Percentiles rank a stretch among this genome's conserved stretches.
These are phyloP conservation scores for Bisporella sp. DNA, from an alignment of 2,329 filamentous ascomycete genomes.

Conservation along the genomic window DNA sequence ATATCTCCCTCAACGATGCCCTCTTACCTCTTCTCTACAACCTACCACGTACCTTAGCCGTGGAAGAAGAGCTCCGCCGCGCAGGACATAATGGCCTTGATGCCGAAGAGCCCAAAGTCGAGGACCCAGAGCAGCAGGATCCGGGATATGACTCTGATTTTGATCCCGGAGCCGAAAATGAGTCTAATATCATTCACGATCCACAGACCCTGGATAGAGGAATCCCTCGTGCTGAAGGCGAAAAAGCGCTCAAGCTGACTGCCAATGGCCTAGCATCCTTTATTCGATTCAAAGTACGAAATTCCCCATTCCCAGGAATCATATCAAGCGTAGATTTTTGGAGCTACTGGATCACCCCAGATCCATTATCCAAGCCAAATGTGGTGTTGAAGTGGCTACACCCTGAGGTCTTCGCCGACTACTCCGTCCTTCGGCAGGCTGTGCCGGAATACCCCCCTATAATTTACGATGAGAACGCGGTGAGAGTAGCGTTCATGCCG, in stretches of 20 bases:
- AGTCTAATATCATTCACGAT: constrained; percentile 12
- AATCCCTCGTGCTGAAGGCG: constrained; percentile 12
- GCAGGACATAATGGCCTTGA: constrained; percentile 12
- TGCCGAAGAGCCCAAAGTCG: constrained; percentile 7
- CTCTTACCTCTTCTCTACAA: constrained; percentile 23
- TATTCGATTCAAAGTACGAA: constrained; percentile 5
- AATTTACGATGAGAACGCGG: constrained; percentile 34
- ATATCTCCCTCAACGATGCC: constrained; percentile 32
- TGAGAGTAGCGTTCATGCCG: constrained; percentile 46
- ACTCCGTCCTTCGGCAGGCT: constrained; percentile 40
- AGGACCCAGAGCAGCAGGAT: constrained; percentile 23
- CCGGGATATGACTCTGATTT: constrained; percentile 25
- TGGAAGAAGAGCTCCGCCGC: constrained; percentile 17
- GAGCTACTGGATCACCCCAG: constrained; percentile 20
- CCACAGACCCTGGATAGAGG: constrained; percentile 8
- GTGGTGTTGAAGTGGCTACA: constrained; percentile 46
- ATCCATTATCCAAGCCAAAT: constrained; percentile 34
- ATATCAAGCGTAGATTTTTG: constrained; percentile 19
- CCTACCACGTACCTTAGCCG: constrained; percentile 23
- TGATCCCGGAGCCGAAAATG: constrained; percentile 15
- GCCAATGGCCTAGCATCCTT: constrained; percentile 5
- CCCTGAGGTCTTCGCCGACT: constrained; percentile 50
- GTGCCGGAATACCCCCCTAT: constrained; percentile 34
- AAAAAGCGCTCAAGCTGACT: constrained; percentile 11
- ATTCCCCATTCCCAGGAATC: constrained; percentile 11